Percentiles rank a stretch among this genome's conserved stretches.
Conservation (phyloP, 305 asterid genomes). For the Rubia tinctorum region DNA sequence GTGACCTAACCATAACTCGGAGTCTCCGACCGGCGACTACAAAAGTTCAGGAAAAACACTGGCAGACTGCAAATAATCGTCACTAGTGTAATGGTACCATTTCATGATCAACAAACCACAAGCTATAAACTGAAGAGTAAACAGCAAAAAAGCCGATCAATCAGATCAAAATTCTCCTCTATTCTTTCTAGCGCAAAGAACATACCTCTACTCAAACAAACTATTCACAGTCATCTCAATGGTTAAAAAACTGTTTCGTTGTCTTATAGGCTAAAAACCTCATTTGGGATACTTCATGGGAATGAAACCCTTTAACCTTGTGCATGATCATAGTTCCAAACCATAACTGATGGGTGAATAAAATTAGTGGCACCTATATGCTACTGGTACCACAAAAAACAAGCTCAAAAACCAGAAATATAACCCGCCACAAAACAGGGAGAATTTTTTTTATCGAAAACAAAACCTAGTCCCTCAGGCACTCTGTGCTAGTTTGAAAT, state of each 20-base stretch:
- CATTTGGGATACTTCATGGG: neutral
- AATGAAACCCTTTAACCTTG: neutral
- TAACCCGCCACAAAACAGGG: neutral
- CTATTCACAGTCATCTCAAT: neutral
- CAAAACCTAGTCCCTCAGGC: neutral
- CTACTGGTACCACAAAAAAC: neutral
- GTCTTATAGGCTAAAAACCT: neutral
- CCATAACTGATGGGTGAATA: neutral
- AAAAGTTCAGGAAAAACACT: neutral
- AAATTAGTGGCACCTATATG: neutral
- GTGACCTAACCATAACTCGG: neutral
- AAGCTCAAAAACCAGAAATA: neutral
- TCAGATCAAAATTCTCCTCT: neutral
- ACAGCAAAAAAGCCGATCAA: neutral
- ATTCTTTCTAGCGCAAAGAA: neutral
- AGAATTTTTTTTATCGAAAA: neutral
- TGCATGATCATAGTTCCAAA: neutral
- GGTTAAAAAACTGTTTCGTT: neutral
- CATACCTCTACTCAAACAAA: neutral
- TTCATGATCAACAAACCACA: neutral
- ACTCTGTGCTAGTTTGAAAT: neutral
- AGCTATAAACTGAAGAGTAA: neutral
- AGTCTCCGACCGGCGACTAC: neutral
- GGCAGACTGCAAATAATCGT: neutral
- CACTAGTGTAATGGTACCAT: neutral